Percentiles rank a stretch among this genome's conserved stretches.
These are phyloP conservation scores for Eutrema japonicum DNA, from an alignment of 345 rosid species.

Conservation along the genomic window DNA sequence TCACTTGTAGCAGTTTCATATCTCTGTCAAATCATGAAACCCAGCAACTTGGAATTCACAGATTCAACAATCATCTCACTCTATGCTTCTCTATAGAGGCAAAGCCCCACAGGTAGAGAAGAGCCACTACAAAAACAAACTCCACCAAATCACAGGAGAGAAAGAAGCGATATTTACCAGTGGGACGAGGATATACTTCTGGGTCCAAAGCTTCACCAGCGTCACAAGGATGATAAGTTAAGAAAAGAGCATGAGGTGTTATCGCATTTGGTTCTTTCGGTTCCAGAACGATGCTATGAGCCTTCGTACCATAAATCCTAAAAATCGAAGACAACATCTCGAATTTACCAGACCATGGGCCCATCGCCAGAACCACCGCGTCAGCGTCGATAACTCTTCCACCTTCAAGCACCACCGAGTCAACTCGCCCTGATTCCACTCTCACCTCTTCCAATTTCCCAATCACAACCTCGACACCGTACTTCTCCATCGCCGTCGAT, in stretches of 20 bases:
- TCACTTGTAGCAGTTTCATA: neutral
- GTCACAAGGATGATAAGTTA: constrained; percentile 53
- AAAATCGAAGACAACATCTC: constrained; percentile 64
- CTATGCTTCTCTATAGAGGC: neutral
- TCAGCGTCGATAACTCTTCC: constrained; percentile 66
- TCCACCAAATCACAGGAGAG: neutral
- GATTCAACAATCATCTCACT: neutral
- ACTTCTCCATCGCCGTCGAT: constrained; percentile 59
- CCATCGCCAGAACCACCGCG: constrained; percentile 72
- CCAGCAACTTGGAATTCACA: neutral
- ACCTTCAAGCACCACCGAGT: constrained; percentile 65
- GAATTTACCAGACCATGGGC: constrained; percentile 85
- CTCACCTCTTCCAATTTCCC: constrained; percentile 64
- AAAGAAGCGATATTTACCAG: constrained; percentile 46
- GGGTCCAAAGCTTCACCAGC: constrained; percentile 76
- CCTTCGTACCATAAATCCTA: constrained; percentile 75
- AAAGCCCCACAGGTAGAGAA: neutral
- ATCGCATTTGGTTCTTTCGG: constrained; percentile 63
- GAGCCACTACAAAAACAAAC: neutral
- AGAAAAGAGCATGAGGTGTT: constrained; percentile 74
- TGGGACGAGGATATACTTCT: constrained; percentile 81
- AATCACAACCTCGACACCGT: constrained; percentile 70
- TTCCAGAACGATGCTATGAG: constrained; percentile 78
- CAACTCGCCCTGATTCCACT: constrained; percentile 54
- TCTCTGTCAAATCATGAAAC: neutral